Base-by-base conservation (phyloP, 345 rosid genomes). In the Pistacia integerrima region DNA sequence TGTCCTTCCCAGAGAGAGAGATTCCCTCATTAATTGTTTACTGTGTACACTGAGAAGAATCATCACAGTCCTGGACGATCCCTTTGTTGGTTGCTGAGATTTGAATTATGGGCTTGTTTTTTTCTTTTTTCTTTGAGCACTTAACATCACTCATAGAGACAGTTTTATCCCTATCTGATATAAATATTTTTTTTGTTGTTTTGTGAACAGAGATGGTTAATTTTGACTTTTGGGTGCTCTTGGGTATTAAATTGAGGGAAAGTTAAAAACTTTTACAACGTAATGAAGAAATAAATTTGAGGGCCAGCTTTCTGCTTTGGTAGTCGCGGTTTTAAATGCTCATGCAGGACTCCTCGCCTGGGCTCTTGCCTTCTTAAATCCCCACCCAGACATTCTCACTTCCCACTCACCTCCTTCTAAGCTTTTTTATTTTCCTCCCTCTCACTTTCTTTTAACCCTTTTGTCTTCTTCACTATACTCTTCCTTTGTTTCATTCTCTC, bases 271-370 rank as follows among this genome's bases (percentile, higher is more conserved):
- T 58, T 58, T 8, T 58, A 8, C 12, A 0, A 58, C 20, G 33
- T 20, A 20, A 25, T 5, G 62, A n/a, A 58, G 78, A 72, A 75
- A 73, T 70, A 59, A 60, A 51, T 74, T 71, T 70, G 76, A 73
- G 76, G 71, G 70, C 90, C 92, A 78, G 79, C 73, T 85, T 91
- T 85, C 82, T 80, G 97, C 84, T 78, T 87, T 90, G 94, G 97
- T 90, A 87, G 94, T 87, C 80, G 92, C 73, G 86, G 90, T 83
- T 82, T 80, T 93, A 78, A 91, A 90, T 91, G 94, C 92, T 72
- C 78, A 46, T 80, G 78, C 91, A 84, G 87, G 87, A 74, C 83
- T 82, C 82, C 65, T 80, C 79, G 25, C 73, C 75, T 44, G 56
- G 77, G 69, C 81, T 82, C 79, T 41, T 54, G 70, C 77, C 80